Evolutionary conservation across 768 basidiomycete species (phyloP), one percentile per base, ranked within the genome.

Genomic region (Kwoniella europaea): DNA sequence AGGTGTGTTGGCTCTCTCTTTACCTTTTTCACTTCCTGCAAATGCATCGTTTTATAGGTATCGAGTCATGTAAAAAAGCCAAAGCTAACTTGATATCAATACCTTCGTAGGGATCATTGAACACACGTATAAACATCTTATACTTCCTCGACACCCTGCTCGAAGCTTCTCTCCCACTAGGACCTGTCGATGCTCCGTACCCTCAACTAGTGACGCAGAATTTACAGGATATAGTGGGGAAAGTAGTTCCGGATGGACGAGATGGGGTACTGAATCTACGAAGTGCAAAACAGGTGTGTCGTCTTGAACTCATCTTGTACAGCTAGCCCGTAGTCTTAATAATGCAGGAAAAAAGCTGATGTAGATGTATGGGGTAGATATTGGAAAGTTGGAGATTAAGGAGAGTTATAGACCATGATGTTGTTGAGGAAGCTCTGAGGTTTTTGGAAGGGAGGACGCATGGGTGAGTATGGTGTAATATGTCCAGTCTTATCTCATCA

Each of bases 361-460:
- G n/a, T 35, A 7, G 9, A 18, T 58, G 7, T 10, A 1, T 15
- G 10, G 2, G 10, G 16, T 71, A 94, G 94, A 93, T 96, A 35
- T 86, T 97, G n/a, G 92, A 94, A 82, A 93, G 88, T 73, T 95
- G 94, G 93, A 86, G 92, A 52, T 90, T 86, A 70, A 93, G 94
- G 84, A 89, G 93, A 20, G 88, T 94, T 15, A 86, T 96, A 29
- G 92, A 93, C 69, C 89, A 91, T 0, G 89, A 90, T 77, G 88
- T 88, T 22, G 86, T 96, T 13, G 92, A 94, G 56, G 88, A 91
- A 18, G 88, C 88, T 13, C 82, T 95, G 29, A 77, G 87, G 0
- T 79, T 85, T 0, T 72, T 84, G 9, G 82, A 82, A 22, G 62
- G 67, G 7, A 71, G 82, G 42, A 72, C 73, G 35, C 58, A 72